A percentile compares a stretch with the other conserved stretches of the same genome.
phyloP scores from a whole-genome alignment of 441 rosid species.

The Viola pubescens region DNA sequence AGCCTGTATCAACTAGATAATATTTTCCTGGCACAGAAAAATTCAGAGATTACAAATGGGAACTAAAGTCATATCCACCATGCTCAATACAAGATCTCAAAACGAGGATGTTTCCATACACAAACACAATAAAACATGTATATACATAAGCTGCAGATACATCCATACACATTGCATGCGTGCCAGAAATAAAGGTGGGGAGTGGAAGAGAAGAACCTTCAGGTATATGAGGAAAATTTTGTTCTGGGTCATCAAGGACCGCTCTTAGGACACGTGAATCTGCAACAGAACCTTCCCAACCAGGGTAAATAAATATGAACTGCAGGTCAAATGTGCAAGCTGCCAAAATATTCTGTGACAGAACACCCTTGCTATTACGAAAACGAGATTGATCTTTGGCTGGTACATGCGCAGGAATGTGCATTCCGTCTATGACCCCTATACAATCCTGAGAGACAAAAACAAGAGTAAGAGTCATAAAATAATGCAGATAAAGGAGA shows the following conservation, averaged over 20 bases:
- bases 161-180: constrained; percentile 31
- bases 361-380: constrained; percentile 55
- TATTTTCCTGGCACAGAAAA: constrained; percentile 49
- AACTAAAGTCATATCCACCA: too few species aligned
- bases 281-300: constrained; percentile 85
- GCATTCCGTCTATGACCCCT: constrained; percentile 68
- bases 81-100: background rate
- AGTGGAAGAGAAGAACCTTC: constrained; percentile 33
- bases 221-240: constrained; percentile 71
- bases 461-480: constrained; percentile 19
- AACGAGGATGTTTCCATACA: background rate
- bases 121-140: background rate
- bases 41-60: too few species aligned
- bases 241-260: constrained; percentile 66
- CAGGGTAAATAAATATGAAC: constrained; percentile 67
- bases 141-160: background rate
- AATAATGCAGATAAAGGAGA: background rate
- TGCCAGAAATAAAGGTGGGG: constrained; percentile 17
- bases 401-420: constrained; percentile 67
- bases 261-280: constrained; percentile 73
- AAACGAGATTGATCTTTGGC: constrained; percentile 71
- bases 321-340: constrained; percentile 77
- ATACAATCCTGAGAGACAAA: constrained; percentile 52
- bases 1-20: constrained; percentile 65
- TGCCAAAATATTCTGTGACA: constrained; percentile 69